Base-by-base conservation (phyloP, 345 rosid genomes). In the Citrus inodora region DNA sequence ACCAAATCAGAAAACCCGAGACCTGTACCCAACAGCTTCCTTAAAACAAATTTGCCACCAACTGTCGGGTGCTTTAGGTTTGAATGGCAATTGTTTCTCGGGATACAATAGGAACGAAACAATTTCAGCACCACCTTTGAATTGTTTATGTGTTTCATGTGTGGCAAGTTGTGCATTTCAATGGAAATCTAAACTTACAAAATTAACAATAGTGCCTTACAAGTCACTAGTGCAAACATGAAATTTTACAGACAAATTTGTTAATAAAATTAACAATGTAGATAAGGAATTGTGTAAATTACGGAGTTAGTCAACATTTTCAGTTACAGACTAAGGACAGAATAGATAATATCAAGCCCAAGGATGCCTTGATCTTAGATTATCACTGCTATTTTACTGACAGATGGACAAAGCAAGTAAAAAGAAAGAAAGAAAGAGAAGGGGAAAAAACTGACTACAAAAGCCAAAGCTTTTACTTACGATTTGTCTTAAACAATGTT, bases 401-500 rank as follows among this genome's bases (percentile, higher is more conserved):
- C 40, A 62, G 27, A 30, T 46, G 25, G 35, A 71, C 70, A 58
- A 25, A 25, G 22, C 37, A 37, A 48, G 63, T 60, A 28, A n/a
- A 30, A 61, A 71, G 17, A 4, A 55, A 55, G 9, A 13, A 32
- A 67, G 11, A 28, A n/a, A 10, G 16, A 33, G 42, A 17, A 21
- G 30, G 72, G 0, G 24, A 2, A 30, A 6, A 27, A 35, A 7
- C 1, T 33, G 28, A 51, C 19, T 27, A 24, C 56, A 17, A 53
- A 70, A 65, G 70, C 17, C 24, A 66, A 71, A 63, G 51, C 35
- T n/a, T 73, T 24, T 71, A 56, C 94, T 91, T 88, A 95, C 99
- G 89, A 74, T 93, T 89, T 83, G 84, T 86, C 85, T 88, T 91
- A 83, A 93, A 95, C 79, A 93, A 81, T 9, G 99, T 93, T 22